A percentile compares a stretch with the other conserved stretches of the same genome.
Evolutionary conservation across 306 rosid genomes (phyloP).

Genomic region (Castanopsis chinensis): DNA sequence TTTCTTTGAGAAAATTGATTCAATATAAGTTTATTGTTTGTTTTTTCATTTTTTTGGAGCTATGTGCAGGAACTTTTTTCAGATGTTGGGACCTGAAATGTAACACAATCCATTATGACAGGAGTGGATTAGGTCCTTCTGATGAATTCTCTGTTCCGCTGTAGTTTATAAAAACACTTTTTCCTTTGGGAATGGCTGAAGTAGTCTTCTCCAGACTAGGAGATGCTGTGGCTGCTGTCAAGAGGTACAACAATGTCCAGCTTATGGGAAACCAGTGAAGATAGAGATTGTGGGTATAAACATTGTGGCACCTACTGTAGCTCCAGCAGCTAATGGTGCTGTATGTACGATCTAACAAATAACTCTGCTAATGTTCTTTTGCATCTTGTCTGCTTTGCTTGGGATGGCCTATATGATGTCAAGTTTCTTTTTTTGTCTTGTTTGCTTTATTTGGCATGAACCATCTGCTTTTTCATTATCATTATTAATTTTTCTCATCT

Average conservation of each 20-base stretch:
- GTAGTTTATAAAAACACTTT: slow-evolving; percentile 31
- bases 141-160: slow-evolving; percentile 29
- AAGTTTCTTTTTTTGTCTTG: not conserved
- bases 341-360: slow-evolving; percentile 19
- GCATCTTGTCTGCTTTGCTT: not conserved
- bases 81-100: slow-evolving; percentile 94
- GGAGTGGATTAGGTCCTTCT: slow-evolving; percentile 62
- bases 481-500: no score
- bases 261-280: slow-evolving; percentile 91
- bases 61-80: slow-evolving; percentile 75
- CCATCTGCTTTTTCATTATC: not conserved
- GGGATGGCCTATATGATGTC: not conserved
- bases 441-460: not conserved
- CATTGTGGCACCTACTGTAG: slow-evolving; percentile 48
- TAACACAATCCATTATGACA: slow-evolving; percentile 68
- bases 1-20: no score
- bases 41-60: not conserved
- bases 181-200: slow-evolving; percentile 84
- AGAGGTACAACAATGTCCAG: slow-evolving; percentile 88
- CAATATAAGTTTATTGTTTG: no score
- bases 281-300: slow-evolving; percentile 89
- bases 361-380: not conserved
- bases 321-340: slow-evolving; percentile 41
- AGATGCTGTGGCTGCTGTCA: slow-evolving; percentile 88
- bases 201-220: slow-evolving; percentile 71